These are phyloP conservation scores for Eucalyptus virginea DNA, from an alignment of 345 rosid species.

Conservation along the genomic window DNA sequence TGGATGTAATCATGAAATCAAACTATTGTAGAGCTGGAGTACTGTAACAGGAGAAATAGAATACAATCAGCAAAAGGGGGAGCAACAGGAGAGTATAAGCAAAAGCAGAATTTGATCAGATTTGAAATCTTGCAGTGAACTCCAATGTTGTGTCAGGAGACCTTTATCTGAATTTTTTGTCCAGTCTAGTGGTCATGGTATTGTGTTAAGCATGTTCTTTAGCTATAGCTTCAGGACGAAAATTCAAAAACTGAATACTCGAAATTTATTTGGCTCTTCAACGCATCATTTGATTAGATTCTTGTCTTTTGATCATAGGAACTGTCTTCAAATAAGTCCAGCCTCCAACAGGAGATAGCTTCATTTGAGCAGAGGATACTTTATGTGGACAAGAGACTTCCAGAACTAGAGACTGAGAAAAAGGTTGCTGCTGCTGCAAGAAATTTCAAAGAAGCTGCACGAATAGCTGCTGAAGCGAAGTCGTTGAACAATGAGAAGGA, in stretches of 20 bases:
- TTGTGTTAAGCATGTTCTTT: not conserved
- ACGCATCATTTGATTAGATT: not conserved
- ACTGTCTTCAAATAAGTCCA: constrained; percentile 66
- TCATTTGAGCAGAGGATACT: constrained; percentile 58
- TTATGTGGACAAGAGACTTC: constrained; percentile 70
- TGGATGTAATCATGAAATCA: not conserved
- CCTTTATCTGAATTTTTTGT: not conserved
- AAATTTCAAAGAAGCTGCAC: constrained; percentile 91
- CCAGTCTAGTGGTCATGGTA: not conserved
- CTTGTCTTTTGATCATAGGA: constrained; percentile 30
- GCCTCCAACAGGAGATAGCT: constrained; percentile 60
- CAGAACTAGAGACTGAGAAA: constrained; percentile 88
- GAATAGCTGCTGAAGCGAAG: constrained; percentile 85
- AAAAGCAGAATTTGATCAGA: not conserved
- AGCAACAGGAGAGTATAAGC: not conserved
- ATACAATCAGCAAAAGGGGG: not conserved
- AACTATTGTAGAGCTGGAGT: not conserved
- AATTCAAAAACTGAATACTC: not conserved
- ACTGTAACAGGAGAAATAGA: not conserved
- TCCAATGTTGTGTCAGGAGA: not conserved
- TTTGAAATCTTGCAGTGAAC: not conserved
- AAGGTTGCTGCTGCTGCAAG: constrained; percentile 77
- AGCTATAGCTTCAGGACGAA: not conserved
- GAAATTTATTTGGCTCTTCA: not conserved
- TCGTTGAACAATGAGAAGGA: constrained; percentile 67